Base-by-base conservation (phyloP, 1,284 basidiomycete genomes). In the Boletus semigastroideus region DNA sequence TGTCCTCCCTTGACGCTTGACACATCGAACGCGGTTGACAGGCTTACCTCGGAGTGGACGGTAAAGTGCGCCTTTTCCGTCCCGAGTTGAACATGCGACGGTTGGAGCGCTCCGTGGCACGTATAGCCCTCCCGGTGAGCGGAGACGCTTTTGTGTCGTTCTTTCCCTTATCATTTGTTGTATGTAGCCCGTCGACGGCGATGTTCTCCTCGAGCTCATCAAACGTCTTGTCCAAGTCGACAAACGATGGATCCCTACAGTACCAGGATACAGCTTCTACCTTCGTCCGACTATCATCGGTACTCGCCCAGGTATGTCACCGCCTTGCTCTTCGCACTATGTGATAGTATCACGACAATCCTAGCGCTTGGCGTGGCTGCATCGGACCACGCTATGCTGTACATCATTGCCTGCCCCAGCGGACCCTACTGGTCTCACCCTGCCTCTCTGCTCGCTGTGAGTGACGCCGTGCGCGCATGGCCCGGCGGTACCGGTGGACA, bases 251-350 rank as follows among this genome's bases (percentile, higher is more conserved):
- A 87, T 94, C 28, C 92, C 92, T 7, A 70, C 71, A 0, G 66
- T 74, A 4, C 76, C 80, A 2, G 90, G 86, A 11, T 81, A 88
- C 66, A 87, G 86, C 50, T 73, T 94, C 36, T 94, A 94, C 71
- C 77, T 93, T 54, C 80, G 87, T 14, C 92, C 91, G 1, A 90
- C 88, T 3, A 74, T 94, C 60, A 93, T 94, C 62, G 92, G 91
- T 16, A 94, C 93, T 0, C 83, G 87, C 20, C 67, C 83, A 10
- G 70, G 83, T 80, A 55, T 39, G 36, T 22, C 19, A 1, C 19
- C 13, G 27, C 17, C 16, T 11, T 12, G 13, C 9, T 16, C 8
- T 40, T 16, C 10, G 11, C 31, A 4, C n/a, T 14, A 19, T 5
- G 7, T 17, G 1, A 36, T 31, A 12, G 30, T 31, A 31, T 31